Conservation (phyloP, 2,329 filamentous ascomycete genomes). For the Colletotrichum sp. region DNA sequence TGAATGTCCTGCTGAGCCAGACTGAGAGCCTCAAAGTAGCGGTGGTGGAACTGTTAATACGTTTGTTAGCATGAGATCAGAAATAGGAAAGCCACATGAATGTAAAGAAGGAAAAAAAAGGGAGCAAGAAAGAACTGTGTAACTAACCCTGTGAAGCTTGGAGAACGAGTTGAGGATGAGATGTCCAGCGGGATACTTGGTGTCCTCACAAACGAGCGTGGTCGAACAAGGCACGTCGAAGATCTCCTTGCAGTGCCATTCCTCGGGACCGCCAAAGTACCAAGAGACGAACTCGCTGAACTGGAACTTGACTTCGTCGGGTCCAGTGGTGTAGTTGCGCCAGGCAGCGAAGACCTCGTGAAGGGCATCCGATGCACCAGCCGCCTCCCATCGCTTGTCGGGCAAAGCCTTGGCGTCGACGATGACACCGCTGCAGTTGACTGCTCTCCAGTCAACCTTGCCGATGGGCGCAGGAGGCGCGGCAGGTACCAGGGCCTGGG, state of each 20-base stretch:
- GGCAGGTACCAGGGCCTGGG: not conserved
- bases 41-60: not conserved
- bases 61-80: not conserved
- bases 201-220: not conserved
- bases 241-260: not conserved
- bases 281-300: slow-evolving; percentile 2
- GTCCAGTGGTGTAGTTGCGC: not conserved
- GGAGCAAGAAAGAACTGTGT: not conserved
- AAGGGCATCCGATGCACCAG: not conserved
- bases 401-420: not conserved
- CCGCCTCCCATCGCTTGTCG: not conserved
- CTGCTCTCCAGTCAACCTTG: not conserved
- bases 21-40: not conserved
- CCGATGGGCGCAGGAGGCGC: not conserved
- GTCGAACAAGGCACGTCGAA: slow-evolving; percentile 9
- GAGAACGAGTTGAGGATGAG: slow-evolving; percentile 6
- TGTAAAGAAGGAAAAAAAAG: not conserved
- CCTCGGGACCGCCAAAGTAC: not conserved
- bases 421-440: not conserved
- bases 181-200: not conserved
- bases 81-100: accelerated
- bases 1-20: not conserved
- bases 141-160: slow-evolving; percentile 3
- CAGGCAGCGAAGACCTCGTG: not conserved
- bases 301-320: not conserved